Evolutionary conservation across 176 grass and related monocot species (phyloP).

Genomic region (Chrysopogon serrulatus): DNA sequence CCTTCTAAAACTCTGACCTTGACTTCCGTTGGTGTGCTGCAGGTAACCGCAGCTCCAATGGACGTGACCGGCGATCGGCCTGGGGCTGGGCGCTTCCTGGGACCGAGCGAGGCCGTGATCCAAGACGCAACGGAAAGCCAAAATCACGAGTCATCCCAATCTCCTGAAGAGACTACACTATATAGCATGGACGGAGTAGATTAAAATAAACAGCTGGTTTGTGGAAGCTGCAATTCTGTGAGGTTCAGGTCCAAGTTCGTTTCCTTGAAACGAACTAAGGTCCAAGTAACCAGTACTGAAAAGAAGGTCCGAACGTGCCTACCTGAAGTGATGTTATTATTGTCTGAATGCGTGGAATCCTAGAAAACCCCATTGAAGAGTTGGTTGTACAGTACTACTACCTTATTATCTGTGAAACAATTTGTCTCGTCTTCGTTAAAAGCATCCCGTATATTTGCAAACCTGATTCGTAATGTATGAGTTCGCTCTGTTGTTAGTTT

Average conservation of each 20-base stretch:
- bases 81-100: slow-evolving; percentile 34
- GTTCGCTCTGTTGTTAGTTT: neutral
- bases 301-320: neutral
- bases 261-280: neutral
- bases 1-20: neutral
- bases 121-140: slow-evolving; percentile 12
- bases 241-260: neutral
- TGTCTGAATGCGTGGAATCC: neutral
- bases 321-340: neutral
- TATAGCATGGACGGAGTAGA: neutral
- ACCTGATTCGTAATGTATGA: neutral
- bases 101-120: slow-evolving; percentile 21
- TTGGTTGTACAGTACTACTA: neutral
- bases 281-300: neutral
- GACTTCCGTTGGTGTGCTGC: neutral
- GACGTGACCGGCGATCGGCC: slow-evolving; percentile 2
- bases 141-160: slow-evolving; percentile 41
- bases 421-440: neutral
- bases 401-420: neutral
- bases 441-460: neutral
- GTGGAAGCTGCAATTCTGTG: neutral
- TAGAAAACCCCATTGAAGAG: neutral
- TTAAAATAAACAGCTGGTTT: neutral
- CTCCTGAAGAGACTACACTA: neutral
- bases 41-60: slow-evolving; percentile 10